phyloP scores from a whole-genome alignment of 2,329 filamentous ascomycete genomes.

The Hirsutella minnesotensis region DNA sequence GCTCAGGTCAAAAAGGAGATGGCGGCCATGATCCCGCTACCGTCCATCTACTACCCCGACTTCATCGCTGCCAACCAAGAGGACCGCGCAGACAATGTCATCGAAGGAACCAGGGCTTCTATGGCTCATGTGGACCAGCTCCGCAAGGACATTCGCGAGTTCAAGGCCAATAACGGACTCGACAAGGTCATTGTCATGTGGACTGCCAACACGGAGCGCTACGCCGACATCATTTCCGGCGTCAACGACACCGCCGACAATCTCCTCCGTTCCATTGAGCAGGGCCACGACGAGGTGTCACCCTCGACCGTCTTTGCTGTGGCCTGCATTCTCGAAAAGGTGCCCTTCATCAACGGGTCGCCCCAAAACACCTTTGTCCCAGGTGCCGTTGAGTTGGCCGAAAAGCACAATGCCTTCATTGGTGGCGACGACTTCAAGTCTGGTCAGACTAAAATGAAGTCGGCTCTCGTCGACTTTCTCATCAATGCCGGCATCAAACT shows the following conservation, averaged over 20 bases:
- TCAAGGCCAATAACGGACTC: constrained; percentile 73
- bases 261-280: constrained; percentile 74
- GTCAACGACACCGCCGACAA: constrained; percentile 97
- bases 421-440: constrained; percentile 99
- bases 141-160: constrained; percentile 85
- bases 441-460: constrained; percentile 99
- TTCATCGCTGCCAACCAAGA: constrained; percentile 99
- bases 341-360: constrained; percentile 97
- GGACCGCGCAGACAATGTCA: constrained; percentile 83
- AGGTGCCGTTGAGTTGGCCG: constrained; percentile 78
- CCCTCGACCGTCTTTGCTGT: constrained; percentile 95
- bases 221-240: constrained; percentile 73
- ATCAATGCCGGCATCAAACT: constrained; percentile 98
- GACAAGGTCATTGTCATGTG: constrained; percentile 97
- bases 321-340: constrained; percentile 78
- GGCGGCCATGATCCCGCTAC: constrained; percentile 75
- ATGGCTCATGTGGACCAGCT: constrained; percentile 85
- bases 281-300: constrained; percentile 80
- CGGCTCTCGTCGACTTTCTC: constrained; percentile 92
- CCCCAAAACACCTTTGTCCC: constrained; percentile 99
- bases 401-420: constrained; percentile 79
- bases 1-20: constrained; percentile 84
- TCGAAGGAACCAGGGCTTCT: constrained; percentile 74
- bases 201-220: constrained; percentile 98
- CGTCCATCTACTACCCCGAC: constrained; percentile 96